These are phyloP conservation scores for Saxophila tyrrhenica DNA, from an alignment of 495 filamentous ascomycete species.

Conservation along the genomic window DNA sequence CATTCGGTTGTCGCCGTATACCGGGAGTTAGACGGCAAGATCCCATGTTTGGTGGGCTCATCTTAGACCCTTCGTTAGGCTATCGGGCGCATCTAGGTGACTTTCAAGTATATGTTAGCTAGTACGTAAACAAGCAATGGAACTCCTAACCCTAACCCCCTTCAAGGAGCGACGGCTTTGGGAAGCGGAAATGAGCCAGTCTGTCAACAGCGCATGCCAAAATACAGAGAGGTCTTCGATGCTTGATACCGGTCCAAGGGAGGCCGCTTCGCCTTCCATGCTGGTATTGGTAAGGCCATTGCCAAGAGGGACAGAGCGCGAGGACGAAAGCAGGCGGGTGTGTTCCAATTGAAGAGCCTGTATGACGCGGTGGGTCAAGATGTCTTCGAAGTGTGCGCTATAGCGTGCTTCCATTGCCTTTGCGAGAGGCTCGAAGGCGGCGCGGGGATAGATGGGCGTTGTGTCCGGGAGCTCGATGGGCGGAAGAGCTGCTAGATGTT, in stretches of 20 bases:
- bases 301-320: background rate
- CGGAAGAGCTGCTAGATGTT: background rate
- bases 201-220: conserved; percentile 40
- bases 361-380: background rate
- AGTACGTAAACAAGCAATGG: no score
- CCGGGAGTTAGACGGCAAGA: no score
- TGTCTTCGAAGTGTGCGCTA: background rate
- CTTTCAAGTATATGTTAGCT: no score
- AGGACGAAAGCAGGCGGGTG: background rate
- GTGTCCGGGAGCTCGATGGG: conserved; percentile 1
- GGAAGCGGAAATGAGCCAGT: conserved; percentile 31
- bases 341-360: background rate
- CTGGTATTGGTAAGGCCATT: conserved; percentile 1
- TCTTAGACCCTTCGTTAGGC: no score
- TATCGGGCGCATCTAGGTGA: no score
- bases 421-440: conserved; percentile 13
- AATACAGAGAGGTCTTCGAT: conserved; percentile 24
- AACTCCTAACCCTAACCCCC: no score
- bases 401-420: conserved; percentile 12
- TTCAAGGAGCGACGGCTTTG: conserved; percentile 34
- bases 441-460: conserved; percentile 12
- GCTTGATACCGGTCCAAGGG: conserved; percentile 23
- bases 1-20: no score
- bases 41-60: no score
- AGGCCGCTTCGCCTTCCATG: conserved; percentile 16